A percentile compares a stretch with the other conserved stretches of the same genome.
These are phyloP conservation scores for Coemansia sp. DNA, from an alignment of 192 early-diverging fungal species.

Conservation along the genomic window DNA sequence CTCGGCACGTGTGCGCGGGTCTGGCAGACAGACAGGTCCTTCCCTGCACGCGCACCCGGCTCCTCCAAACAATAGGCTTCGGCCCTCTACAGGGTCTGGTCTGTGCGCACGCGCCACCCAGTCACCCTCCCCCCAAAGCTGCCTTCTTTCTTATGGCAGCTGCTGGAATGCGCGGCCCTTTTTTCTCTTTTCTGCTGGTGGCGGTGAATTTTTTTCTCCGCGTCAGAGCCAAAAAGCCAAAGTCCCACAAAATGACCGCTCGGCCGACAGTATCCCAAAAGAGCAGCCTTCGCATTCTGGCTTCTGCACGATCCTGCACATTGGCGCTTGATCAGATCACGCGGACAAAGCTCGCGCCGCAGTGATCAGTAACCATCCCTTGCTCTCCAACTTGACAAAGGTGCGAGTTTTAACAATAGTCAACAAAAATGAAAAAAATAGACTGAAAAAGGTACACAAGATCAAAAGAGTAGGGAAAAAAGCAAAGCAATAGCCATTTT, in stretches of 20 bases:
- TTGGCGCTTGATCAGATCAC: background rate
- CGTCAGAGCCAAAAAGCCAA: background rate
- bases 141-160: background rate
- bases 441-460: background rate
- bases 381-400: background rate
- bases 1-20: too few species aligned
- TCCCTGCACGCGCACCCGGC: background rate
- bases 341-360: background rate
- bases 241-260: background rate
- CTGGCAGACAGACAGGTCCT: background rate
- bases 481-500: background rate
- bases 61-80: background rate
- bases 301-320: background rate
- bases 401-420: background rate
- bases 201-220: background rate
- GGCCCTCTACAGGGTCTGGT: background rate
- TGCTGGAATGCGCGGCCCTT: background rate
- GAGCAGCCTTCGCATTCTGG: too few species aligned
- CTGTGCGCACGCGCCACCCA: background rate
- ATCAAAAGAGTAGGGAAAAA: conserved; percentile 1
- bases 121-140: background rate
- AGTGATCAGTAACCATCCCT: background rate
- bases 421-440: background rate
- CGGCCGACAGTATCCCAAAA: background rate
- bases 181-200: background rate